Evolutionary conservation across 202 grass and related monocot species (phyloP).

Genomic region (Miscanthus sacchariflorus): DNA sequence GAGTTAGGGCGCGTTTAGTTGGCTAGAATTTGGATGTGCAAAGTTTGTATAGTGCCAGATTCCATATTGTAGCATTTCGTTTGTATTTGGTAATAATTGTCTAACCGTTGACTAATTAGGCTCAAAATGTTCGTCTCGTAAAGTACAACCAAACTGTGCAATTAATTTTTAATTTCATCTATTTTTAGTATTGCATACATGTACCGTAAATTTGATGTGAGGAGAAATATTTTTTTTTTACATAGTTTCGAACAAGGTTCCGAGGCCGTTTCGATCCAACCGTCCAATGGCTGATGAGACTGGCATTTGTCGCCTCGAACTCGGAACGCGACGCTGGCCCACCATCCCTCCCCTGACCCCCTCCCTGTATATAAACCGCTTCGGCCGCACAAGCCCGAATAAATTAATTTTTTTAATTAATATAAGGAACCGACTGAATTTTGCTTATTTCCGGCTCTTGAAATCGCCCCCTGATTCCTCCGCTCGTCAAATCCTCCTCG

Average conservation of each 20-base stretch:
- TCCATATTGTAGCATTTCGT: too few relatives aligned
- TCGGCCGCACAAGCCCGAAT: neutral
- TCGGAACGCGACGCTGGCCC: neutral
- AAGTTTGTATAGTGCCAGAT: too few relatives aligned
- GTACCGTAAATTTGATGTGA: too few relatives aligned
- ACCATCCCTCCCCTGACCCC: neutral
- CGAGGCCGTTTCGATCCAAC: constrained; percentile 34
- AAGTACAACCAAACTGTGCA: too few relatives aligned
- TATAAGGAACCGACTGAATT: neutral
- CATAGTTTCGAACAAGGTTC: neutral
- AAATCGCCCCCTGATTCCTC: constrained; percentile 22
- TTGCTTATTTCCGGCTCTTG: constrained; percentile 14
- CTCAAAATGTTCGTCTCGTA: too few relatives aligned
- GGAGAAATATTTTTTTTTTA: too few relatives aligned
- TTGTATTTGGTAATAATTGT: too few relatives aligned
- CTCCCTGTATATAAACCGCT: constrained; percentile 38
- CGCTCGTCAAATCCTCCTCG: constrained; percentile 39
- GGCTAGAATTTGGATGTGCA: too few relatives aligned
- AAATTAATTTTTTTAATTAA: neutral
- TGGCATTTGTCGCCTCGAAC: constrained; percentile 29
- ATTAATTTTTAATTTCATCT: too few relatives aligned
- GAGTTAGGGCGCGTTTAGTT: too few relatives aligned
- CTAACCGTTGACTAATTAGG: too few relatives aligned
- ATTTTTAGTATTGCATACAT: too few relatives aligned
- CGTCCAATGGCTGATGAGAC: constrained; percentile 43